Evolutionary conservation across 2,329 filamentous ascomycete species (phyloP).

Genomic region (Atkinsonella texensis): DNA sequence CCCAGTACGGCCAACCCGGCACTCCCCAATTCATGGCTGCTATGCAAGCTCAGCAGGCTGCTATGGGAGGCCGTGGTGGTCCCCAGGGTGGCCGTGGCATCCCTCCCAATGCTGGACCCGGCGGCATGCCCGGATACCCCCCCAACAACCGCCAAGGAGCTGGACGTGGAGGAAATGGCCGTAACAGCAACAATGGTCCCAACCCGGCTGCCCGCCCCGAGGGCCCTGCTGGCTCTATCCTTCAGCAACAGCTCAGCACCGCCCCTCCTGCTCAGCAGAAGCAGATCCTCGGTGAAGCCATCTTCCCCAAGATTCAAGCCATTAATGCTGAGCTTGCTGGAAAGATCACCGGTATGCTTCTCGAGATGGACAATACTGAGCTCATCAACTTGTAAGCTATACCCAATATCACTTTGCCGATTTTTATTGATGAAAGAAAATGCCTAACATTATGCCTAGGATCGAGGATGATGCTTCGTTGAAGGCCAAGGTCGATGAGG

Average conservation of each 20-base stretch:
- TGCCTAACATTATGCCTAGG: slow-evolving; percentile 30
- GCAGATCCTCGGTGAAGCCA: slow-evolving; percentile 93
- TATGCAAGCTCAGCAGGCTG: slow-evolving; percentile 60
- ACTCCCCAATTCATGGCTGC: slow-evolving; percentile 71
- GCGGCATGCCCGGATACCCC: slow-evolving; percentile 44
- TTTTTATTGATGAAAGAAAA: not conserved
- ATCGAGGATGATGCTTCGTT: slow-evolving; percentile 84
- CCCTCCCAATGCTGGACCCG: slow-evolving; percentile 46
- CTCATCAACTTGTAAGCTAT: slow-evolving; percentile 83
- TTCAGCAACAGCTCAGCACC: slow-evolving; percentile 46
- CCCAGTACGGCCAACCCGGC: slow-evolving; percentile 67
- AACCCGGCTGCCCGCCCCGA: slow-evolving; percentile 36
- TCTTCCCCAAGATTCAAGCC: slow-evolving; percentile 96
- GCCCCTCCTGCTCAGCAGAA: slow-evolving; percentile 72
- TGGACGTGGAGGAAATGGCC: slow-evolving; percentile 29
- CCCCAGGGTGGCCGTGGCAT: slow-evolving; percentile 61
- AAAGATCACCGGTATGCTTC: slow-evolving; percentile 99
- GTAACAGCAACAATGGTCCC: slow-evolving; percentile 24
- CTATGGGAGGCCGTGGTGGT: slow-evolving; percentile 47
- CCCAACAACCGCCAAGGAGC: slow-evolving; percentile 42
- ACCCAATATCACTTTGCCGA: not conserved
- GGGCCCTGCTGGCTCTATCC: slow-evolving; percentile 21
- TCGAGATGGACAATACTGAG: slow-evolving; percentile 98
- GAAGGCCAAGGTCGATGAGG: slow-evolving; percentile 93
- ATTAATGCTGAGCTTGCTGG: slow-evolving; percentile 93